These are phyloP conservation scores for Malbranchea zuffiana DNA, from an alignment of 2,329 filamentous ascomycete species.

Conservation along the genomic window DNA sequence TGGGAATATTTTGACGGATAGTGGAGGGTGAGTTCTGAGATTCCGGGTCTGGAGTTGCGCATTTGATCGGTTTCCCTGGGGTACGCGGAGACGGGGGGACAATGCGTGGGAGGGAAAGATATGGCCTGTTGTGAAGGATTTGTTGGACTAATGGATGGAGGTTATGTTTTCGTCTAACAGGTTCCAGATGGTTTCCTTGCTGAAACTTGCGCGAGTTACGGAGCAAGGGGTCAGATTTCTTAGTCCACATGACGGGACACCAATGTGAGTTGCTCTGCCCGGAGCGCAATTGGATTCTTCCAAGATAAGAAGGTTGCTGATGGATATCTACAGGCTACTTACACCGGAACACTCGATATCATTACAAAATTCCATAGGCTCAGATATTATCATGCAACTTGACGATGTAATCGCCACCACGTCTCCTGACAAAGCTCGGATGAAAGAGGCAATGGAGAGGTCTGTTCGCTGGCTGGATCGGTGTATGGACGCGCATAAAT, in stretches of 20 bases:
- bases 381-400: slow-evolving; percentile 98
- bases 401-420: slow-evolving; percentile 97
- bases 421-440: slow-evolving; percentile 74
- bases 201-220: slow-evolving; percentile 85
- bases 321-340: slow-evolving; percentile 48
- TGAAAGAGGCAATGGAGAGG: slow-evolving; percentile 89
- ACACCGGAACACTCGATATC: slow-evolving; percentile 96
- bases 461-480: slow-evolving; percentile 93
- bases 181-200: slow-evolving; percentile 96
- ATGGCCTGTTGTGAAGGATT: slow-evolving; percentile 1
- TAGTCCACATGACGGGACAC: slow-evolving; percentile 87
- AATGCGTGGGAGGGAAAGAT: too few relatives aligned
- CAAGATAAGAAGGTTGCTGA: not conserved
- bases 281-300: too few relatives aligned
- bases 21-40: slow-evolving; percentile 36
- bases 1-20: slow-evolving; percentile 79
- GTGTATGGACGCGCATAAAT: slow-evolving; percentile 80
- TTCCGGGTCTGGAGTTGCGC: slow-evolving; percentile 6
- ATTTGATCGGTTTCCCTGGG: not conserved
- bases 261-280: slow-evolving; percentile 50
- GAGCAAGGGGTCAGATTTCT: slow-evolving; percentile 93
- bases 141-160: slow-evolving; percentile 6
- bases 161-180: slow-evolving; percentile 37
- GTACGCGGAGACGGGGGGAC: not conserved
- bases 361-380: slow-evolving; percentile 92